phyloP scores from a whole-genome alignment of 352 stramenopile genomes.

The Phytophthora syringae region DNA sequence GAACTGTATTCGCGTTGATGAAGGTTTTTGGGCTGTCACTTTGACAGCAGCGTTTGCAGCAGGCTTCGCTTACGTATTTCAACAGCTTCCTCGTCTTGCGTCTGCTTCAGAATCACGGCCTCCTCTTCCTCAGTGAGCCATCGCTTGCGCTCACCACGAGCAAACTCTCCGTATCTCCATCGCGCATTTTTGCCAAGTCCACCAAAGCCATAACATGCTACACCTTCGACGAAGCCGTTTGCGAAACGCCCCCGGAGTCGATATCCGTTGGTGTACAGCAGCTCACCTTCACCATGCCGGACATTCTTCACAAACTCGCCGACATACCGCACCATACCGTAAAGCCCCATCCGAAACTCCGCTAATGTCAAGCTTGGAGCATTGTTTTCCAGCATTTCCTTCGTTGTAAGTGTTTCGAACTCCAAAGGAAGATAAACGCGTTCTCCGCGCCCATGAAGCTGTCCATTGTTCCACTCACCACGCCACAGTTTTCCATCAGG shows the following conservation, averaged over 20 bases:
- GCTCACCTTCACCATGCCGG: slow-evolving; percentile 52
- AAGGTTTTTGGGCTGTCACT: neutral
- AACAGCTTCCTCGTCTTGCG: slow-evolving; percentile 13
- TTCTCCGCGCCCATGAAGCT: slow-evolving; percentile 56
- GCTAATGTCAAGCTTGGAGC: slow-evolving; percentile 4
- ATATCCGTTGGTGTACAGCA: slow-evolving; percentile 69
- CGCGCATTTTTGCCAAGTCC: slow-evolving; percentile 25
- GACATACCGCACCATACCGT: slow-evolving; percentile 62
- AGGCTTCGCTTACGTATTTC: slow-evolving; percentile 12
- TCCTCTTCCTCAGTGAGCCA: slow-evolving; percentile 65
- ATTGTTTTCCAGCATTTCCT: slow-evolving; percentile 38
- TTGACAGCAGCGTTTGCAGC: slow-evolving; percentile 21
- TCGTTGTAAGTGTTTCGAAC: slow-evolving; percentile 43
- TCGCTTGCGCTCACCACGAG: slow-evolving; percentile 42
- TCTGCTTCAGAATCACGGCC: slow-evolving; percentile 15
- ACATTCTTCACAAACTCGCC: slow-evolving; percentile 54
- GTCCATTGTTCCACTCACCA: slow-evolving; percentile 56
- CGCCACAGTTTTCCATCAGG: slow-evolving; percentile 65
- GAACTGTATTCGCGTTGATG: slow-evolving; percentile 16
- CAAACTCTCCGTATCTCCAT: slow-evolving; percentile 49
- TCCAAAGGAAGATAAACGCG: slow-evolving; percentile 60
- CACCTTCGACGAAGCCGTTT: slow-evolving; percentile 52
- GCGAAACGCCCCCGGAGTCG: slow-evolving; percentile 51
- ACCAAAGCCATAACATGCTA: slow-evolving; percentile 51
- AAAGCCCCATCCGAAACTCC: slow-evolving; percentile 42